A percentile compares a stretch with the other conserved stretches of the same genome.
Evolutionary conservation across 441 rosid species (phyloP).

Genomic region (Eutrema salsugineum): DNA sequence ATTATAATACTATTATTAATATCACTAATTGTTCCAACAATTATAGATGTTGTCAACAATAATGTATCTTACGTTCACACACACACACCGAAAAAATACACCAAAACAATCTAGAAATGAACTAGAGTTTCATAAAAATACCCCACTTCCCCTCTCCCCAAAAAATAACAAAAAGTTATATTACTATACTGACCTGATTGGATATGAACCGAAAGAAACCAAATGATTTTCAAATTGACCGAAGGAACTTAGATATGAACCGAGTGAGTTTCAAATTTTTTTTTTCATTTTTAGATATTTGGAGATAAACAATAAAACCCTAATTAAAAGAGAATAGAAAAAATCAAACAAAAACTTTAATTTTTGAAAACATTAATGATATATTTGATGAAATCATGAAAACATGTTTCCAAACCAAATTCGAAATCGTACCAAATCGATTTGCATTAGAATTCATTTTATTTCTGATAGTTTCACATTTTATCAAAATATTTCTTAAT

Average conservation of each 20-base stretch:
- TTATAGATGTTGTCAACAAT: conserved; percentile 20
- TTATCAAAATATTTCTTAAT: too few species aligned
- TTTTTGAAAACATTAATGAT: not conserved
- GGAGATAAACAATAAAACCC: not conserved
- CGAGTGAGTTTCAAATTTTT: too few species aligned
- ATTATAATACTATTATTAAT: conserved; percentile 15
- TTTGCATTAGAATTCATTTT: too few species aligned
- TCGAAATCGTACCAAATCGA: too few species aligned
- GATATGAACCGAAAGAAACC: not conserved
- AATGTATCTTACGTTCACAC: conserved; percentile 22
- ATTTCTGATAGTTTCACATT: too few species aligned
- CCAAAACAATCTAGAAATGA: not conserved
- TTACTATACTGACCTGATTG: not conserved
- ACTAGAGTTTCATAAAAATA: not conserved
- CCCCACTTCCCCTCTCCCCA: not conserved
- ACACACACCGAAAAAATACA: not conserved
- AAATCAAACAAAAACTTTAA: not conserved
- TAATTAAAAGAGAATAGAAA: not conserved
- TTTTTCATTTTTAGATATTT: not conserved
- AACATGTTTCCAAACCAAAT: not conserved
- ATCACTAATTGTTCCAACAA: conserved; percentile 7
- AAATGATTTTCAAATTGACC: too few species aligned
- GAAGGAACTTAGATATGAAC: not conserved
- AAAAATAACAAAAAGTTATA: not conserved
- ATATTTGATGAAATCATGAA: not conserved